Conservation (phyloP, 306 rosid genomes). For the Pyrus betulifolia region DNA sequence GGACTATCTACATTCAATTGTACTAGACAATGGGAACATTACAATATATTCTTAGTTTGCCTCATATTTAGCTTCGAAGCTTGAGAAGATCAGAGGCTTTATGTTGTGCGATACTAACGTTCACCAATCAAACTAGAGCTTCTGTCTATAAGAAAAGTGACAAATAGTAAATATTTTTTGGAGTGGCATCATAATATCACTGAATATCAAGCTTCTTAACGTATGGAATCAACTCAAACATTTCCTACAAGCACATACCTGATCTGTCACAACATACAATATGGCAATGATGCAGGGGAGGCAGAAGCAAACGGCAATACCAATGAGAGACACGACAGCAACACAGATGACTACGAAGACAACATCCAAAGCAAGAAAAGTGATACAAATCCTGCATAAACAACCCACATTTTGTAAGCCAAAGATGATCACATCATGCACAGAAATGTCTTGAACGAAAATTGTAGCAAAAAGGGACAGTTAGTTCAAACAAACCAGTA, state of each 20-base stretch:
- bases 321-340: constrained; percentile 77
- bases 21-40: background rate
- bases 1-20: background rate
- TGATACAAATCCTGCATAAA: constrained; percentile 73
- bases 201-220: background rate
- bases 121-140: background rate
- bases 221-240: background rate
- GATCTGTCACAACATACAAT: constrained; percentile 59
- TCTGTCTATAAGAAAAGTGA: background rate
- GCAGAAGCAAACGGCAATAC: constrained; percentile 94
- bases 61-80: background rate
- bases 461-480: background rate
- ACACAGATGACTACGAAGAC: constrained; percentile 71
- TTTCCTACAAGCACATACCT: constrained; percentile 33
- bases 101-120: background rate
- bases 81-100: background rate
- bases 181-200: background rate
- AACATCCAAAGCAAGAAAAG: constrained; percentile 80
- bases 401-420: constrained; percentile 6
- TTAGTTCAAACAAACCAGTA: constrained; percentile 65
- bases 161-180: background rate
- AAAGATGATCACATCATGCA: constrained; percentile 1
- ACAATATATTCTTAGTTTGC: background rate
- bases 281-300: constrained; percentile 90
- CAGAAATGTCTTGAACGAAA: background rate